Evolutionary conservation across 2,329 filamentous ascomycete species (phyloP).

Genomic region (Clonostachys solani): DNA sequence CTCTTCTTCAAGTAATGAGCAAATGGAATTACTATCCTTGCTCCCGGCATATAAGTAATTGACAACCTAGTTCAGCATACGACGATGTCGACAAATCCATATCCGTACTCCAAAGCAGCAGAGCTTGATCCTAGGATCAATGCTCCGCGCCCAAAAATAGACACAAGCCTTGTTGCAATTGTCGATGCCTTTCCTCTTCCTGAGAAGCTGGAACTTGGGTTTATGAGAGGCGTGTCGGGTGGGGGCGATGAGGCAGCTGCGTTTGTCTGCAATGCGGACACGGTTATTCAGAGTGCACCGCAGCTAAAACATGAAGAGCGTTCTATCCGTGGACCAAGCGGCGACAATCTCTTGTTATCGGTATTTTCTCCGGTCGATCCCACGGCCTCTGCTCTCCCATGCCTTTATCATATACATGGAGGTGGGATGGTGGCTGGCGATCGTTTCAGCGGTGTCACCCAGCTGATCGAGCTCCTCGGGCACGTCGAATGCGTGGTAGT

Average conservation of each 20-base stretch:
- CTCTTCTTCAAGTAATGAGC: too few species aligned
- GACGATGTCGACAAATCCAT: not conserved
- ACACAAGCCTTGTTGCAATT: constrained; percentile 8
- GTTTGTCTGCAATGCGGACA: constrained; percentile 7
- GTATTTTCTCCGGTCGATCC: constrained; percentile 8
- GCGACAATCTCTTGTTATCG: constrained; percentile 5
- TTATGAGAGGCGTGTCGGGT: constrained; percentile 5
- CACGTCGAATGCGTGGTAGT: constrained; percentile 11
- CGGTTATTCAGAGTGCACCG: constrained; percentile 3
- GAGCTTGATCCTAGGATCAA: constrained; percentile 10
- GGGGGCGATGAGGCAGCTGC: not conserved
- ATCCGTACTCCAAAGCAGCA: constrained; percentile 10
- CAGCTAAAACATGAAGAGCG: constrained; percentile 7
- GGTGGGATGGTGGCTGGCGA: constrained; percentile 13
- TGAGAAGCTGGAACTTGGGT: constrained; percentile 8
- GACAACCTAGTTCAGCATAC: too few species aligned
- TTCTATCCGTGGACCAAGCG: constrained; percentile 2
- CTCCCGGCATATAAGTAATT: too few species aligned
- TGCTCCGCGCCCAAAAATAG: constrained; percentile 7
- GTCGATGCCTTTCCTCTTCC: constrained; percentile 9
- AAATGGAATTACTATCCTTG: too few species aligned
- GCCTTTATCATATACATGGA: constrained; percentile 11
- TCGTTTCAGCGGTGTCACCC: constrained; percentile 10
- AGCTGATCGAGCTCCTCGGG: constrained; percentile 9
- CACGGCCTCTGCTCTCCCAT: constrained; percentile 5